Conservation (phyloP, 2,329 filamentous ascomycete genomes). For the Aphanoascus verrucosus region DNA sequence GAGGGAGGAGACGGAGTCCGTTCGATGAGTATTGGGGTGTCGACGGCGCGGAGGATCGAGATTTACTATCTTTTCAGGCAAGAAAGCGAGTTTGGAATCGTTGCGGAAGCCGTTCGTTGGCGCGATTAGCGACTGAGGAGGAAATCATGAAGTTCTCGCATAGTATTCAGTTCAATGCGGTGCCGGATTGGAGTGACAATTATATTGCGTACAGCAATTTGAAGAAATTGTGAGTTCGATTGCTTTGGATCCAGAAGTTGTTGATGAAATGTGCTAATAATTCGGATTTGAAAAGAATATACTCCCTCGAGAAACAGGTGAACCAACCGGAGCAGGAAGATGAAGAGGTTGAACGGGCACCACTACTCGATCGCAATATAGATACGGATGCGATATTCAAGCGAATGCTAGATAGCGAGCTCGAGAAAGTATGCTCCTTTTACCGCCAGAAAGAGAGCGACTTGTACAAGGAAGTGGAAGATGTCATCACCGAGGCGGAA, state of each 20-base stretch:
- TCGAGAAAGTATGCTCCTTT: constrained; percentile 90
- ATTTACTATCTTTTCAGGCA: not conserved
- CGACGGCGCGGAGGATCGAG: constrained; percentile 20
- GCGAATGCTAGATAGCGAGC: constrained; percentile 70
- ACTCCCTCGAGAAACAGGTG: constrained; percentile 78
- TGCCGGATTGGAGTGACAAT: constrained; percentile 97
- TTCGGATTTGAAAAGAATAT: constrained; percentile 53
- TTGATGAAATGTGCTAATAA: constrained; percentile 1
- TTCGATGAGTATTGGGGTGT: constrained; percentile 2
- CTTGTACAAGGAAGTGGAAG: constrained; percentile 67
- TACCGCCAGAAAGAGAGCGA: constrained; percentile 83
- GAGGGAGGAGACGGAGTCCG: not conserved
- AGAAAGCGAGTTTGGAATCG: not conserved
- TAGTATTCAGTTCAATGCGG: constrained; percentile 97
- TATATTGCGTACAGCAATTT: constrained; percentile 98
- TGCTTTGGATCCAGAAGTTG: constrained; percentile 12
- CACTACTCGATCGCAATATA: constrained; percentile 57
- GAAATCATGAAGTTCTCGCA: constrained; percentile 99
- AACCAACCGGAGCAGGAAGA: constrained; percentile 47
- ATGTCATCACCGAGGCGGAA: constrained; percentile 64
- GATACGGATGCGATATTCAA: constrained; percentile 75
- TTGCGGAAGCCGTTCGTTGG: constrained; percentile 3
- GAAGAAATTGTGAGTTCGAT: constrained; percentile 73
- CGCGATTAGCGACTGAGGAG: constrained; percentile 52
- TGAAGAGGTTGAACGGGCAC: constrained; percentile 71